A percentile compares a stretch with the other conserved stretches of the same genome.
Evolutionary conservation across 257 asterid genomes (phyloP).

Genomic region (Solanum etuberosum): DNA sequence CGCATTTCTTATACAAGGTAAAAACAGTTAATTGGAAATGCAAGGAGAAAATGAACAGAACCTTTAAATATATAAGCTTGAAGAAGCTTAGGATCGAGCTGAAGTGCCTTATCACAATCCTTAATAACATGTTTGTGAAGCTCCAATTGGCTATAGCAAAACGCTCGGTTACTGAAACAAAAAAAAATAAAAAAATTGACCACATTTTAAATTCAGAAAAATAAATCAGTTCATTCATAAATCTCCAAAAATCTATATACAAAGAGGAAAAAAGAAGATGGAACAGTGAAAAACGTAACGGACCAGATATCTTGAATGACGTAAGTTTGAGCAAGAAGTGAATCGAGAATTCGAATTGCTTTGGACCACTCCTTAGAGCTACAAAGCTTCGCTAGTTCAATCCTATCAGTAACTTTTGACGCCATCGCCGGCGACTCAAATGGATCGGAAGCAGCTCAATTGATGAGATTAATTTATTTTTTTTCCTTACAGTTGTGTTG

Average conservation of each 20-base stretch:
- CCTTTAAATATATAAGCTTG: slow-evolving; percentile 91
- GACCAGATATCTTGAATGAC: slow-evolving; percentile 87
- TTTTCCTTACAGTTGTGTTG: background rate
- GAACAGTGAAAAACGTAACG: background rate
- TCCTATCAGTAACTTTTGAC: slow-evolving; percentile 50
- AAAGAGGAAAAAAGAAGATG: background rate
- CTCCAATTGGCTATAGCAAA: slow-evolving; percentile 95
- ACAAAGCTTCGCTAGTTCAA: slow-evolving; percentile 83
- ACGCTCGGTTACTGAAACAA: slow-evolving; percentile 77
- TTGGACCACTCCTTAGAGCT: slow-evolving; percentile 92
- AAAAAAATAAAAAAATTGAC: slow-evolving; percentile 1
- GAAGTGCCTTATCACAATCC: slow-evolving; percentile 85
- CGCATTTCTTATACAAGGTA: background rate
- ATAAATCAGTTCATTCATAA: background rate
- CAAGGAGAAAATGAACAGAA: background rate
- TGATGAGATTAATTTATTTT: background rate
- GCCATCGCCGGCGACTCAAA: slow-evolving; percentile 29
- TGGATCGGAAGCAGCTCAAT: slow-evolving; percentile 16
- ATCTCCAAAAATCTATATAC: background rate
- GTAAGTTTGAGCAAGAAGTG: slow-evolving; percentile 52
- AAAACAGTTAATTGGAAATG: background rate
- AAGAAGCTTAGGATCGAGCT: slow-evolving; percentile 73
- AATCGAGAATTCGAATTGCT: slow-evolving; percentile 93
- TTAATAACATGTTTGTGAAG: slow-evolving; percentile 86
- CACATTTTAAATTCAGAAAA: slow-evolving; percentile 4